Percentiles rank a stretch among this genome's conserved stretches.
Evolutionary conservation across 495 filamentous ascomycete genomes (phyloP).

Genomic region (Penicillium ochrochloron): DNA sequence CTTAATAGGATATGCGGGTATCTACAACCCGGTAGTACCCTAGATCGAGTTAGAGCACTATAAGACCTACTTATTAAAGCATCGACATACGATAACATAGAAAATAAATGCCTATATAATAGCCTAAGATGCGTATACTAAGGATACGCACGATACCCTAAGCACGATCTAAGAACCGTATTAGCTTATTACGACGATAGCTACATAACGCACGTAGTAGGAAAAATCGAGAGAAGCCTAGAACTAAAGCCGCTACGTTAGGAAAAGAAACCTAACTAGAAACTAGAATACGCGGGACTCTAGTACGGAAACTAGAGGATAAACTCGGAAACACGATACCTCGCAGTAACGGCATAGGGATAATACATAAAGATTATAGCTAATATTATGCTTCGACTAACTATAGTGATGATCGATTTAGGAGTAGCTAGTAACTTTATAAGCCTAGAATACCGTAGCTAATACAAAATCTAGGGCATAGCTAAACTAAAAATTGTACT

Average conservation of each 20-base stretch:
- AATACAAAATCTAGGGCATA: not conserved
- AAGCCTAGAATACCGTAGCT: conserved; percentile 2
- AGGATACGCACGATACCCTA: not conserved
- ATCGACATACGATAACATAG: too few species aligned
- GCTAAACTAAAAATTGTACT: not conserved
- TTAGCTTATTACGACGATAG: not conserved
- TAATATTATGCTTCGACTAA: conserved; percentile 8
- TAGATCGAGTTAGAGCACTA: too few species aligned
- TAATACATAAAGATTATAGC: too few species aligned
- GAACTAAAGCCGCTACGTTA: not conserved
- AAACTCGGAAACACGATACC: not conserved
- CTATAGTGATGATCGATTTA: conserved; percentile 7
- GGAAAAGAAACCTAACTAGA: conserved; percentile 10
- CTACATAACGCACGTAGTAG: not conserved
- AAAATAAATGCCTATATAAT: too few species aligned
- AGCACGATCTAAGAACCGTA: not conserved
- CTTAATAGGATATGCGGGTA: too few species aligned
- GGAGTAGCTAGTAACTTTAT: conserved; percentile 3
- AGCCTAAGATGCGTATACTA: not conserved
- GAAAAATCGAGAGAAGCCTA: not conserved
- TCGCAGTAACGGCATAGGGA: not conserved
- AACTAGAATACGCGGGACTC: not conserved
- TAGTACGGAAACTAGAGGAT: conserved; percentile 2
- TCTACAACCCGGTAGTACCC: too few species aligned
- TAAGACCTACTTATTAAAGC: not conserved